Conservation (phyloP, 257 asterid species). For the Cinchona pubescens region DNA sequence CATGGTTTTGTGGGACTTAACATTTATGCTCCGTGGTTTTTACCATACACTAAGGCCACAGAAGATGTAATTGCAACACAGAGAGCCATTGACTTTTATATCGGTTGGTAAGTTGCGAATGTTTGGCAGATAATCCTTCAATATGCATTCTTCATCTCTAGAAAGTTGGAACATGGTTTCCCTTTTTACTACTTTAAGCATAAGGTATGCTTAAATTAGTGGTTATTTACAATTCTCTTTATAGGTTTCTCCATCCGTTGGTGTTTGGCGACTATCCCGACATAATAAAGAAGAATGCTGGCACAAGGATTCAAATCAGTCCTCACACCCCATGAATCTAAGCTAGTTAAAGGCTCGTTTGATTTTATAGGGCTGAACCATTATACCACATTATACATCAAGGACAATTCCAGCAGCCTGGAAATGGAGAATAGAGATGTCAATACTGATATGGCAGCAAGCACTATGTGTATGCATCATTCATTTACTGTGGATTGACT, state of each 20-base stretch:
- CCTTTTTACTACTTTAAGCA: no score
- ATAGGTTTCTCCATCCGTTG: slow-evolving; percentile 6
- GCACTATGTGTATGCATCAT: no score
- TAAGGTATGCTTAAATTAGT: no score
- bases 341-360: not conserved
- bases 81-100: not conserved
- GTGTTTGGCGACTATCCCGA: slow-evolving; percentile 10
- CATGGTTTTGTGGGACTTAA: slow-evolving; percentile 5
- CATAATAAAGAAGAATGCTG: not conserved
- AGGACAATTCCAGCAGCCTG: not conserved
- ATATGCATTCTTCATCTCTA: no score
- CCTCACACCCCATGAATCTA: not conserved
- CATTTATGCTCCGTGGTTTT: not conserved
- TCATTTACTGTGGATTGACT: no score
- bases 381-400: not conserved
- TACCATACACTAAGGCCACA: not conserved
- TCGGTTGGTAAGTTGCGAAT: not conserved
- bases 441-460: not conserved
- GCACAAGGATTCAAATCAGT: not conserved
- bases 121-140: no score
- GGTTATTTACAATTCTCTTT: no score
- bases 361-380: slow-evolving; percentile 1
- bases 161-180: no score
- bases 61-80: slow-evolving; percentile 5
- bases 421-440: not conserved